Conservation (phyloP, 2,329 filamentous ascomycete species). For the Chaetomiaceae sp. region DNA sequence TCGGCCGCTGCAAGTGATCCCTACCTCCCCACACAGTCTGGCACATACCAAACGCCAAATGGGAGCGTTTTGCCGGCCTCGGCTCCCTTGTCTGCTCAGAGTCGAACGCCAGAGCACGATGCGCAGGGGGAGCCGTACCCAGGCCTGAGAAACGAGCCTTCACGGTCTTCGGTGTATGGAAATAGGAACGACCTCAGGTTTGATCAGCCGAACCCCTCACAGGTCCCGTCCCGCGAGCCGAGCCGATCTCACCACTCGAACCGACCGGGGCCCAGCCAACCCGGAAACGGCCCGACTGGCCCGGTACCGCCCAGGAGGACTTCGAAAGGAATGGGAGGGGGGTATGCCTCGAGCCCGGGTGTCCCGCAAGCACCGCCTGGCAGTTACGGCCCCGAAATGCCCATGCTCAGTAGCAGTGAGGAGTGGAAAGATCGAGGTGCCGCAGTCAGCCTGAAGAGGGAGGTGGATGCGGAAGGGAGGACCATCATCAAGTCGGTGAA, state of each 20-base stretch:
- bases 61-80: slow-evolving; percentile 22
- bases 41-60: slow-evolving; percentile 15
- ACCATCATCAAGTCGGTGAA: slow-evolving; percentile 80
- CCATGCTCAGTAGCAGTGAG: slow-evolving; percentile 61
- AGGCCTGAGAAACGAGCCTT: slow-evolving; percentile 52
- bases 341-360: slow-evolving; percentile 43
- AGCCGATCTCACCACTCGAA: slow-evolving; percentile 61
- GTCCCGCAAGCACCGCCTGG: slow-evolving; percentile 38
- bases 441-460: slow-evolving; percentile 75
- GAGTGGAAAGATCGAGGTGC: slow-evolving; percentile 96
- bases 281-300: slow-evolving; percentile 57
- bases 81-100: slow-evolving; percentile 25
- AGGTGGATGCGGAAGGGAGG: slow-evolving; percentile 80
- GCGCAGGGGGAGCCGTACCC: slow-evolving; percentile 24
- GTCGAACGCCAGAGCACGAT: slow-evolving; percentile 30
- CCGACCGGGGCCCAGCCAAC: slow-evolving; percentile 46
- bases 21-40: slow-evolving; percentile 17
- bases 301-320: slow-evolving; percentile 69
- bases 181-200: slow-evolving; percentile 60
- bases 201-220: slow-evolving; percentile 52
- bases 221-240: slow-evolving; percentile 61
- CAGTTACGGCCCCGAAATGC: slow-evolving; percentile 37
- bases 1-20: slow-evolving; percentile 11
- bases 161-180: slow-evolving; percentile 52
- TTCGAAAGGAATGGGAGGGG: slow-evolving; percentile 65